phyloP scores from a whole-genome alignment of 1,139 yeast species.

The Pneumocystis murina region DNA sequence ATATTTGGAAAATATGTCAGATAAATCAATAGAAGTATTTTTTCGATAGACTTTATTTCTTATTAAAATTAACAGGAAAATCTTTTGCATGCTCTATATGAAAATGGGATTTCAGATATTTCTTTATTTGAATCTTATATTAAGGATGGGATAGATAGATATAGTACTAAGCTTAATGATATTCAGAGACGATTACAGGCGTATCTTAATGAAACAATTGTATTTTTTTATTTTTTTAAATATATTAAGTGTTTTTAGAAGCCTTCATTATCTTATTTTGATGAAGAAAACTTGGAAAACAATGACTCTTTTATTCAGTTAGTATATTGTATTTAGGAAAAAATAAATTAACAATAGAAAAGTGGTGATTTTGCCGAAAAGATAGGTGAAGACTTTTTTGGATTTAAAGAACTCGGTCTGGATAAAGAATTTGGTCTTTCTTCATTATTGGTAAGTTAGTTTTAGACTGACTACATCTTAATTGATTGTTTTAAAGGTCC shows the following conservation, averaged over 20 bases:
- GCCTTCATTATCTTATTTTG: not conserved
- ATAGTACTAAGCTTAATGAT: slow-evolving; percentile 53
- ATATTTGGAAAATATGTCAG: slow-evolving; percentile 34
- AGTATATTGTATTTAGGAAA: not conserved
- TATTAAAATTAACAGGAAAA: slow-evolving; percentile 29
- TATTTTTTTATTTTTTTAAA: not conserved
- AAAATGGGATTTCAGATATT: slow-evolving; percentile 74
- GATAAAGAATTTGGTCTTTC: slow-evolving; percentile 86
- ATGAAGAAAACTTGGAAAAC: not conserved
- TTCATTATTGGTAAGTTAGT: slow-evolving; percentile 47
- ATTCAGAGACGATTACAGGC: slow-evolving; percentile 37
- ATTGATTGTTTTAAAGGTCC: slow-evolving; percentile 22
- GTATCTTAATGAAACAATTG: not conserved
- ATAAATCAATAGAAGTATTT: not conserved
- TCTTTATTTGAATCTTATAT: slow-evolving; percentile 62
- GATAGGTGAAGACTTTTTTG: slow-evolving; percentile 85
- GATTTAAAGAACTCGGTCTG: slow-evolving; percentile 82
- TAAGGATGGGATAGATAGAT: slow-evolving; percentile 57
- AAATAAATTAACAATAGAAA: not conserved
- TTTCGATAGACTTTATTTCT: slow-evolving; percentile 22
- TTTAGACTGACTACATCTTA: not conserved
- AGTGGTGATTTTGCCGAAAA: slow-evolving; percentile 81
- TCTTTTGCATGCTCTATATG: slow-evolving; percentile 49
- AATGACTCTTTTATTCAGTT: not conserved
- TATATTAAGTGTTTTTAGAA: not conserved